A percentile compares a stretch with the other conserved stretches of the same genome.
These are phyloP conservation scores for Neolentinus lepideus DNA, from an alignment of 1,284 basidiomycete genomes.

Conservation along the genomic window DNA sequence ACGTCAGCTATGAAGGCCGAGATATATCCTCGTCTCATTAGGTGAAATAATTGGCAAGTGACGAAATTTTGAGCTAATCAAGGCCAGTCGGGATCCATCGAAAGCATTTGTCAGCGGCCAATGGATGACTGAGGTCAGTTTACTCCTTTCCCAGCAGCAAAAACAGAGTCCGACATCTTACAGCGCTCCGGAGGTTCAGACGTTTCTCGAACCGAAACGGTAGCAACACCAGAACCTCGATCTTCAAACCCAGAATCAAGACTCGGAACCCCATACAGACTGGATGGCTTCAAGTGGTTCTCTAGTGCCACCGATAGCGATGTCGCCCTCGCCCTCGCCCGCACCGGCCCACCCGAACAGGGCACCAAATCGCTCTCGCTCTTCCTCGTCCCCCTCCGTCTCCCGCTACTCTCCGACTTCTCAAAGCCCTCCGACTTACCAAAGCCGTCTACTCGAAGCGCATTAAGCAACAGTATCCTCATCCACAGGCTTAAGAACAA, in stretches of 20 bases:
- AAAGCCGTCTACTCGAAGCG: conserved; percentile 1
- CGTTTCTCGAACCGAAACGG: conserved; percentile 70
- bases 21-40: conserved; percentile 50
- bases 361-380: conserved; percentile 65
- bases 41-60: conserved; percentile 28
- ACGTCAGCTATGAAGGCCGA: conserved; percentile 50
- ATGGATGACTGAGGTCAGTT: conserved; percentile 74
- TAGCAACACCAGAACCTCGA: conserved; percentile 30
- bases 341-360: conserved; percentile 44
- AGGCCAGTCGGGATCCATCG: conserved; percentile 50
- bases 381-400: conserved; percentile 61
- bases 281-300: conserved; percentile 81
- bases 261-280: conserved; percentile 45
- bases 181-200: conserved; percentile 75
- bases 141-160: neutral
- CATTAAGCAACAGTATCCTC: conserved; percentile 60
- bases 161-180: neutral
- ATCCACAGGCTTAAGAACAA: conserved; percentile 77
- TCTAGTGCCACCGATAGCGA: conserved; percentile 77
- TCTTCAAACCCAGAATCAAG: conserved; percentile 8
- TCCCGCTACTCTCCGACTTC: conserved; percentile 34
- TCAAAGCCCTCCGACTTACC: conserved; percentile 26
- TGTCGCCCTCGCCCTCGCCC: conserved; percentile 63
- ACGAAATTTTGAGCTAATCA: conserved; percentile 3
- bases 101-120: conserved; percentile 70